A percentile compares a stretch with the other conserved stretches of the same genome.
phyloP scores from a whole-genome alignment of 768 basidiomycete species.

The Filobasidium wieringae region DNA sequence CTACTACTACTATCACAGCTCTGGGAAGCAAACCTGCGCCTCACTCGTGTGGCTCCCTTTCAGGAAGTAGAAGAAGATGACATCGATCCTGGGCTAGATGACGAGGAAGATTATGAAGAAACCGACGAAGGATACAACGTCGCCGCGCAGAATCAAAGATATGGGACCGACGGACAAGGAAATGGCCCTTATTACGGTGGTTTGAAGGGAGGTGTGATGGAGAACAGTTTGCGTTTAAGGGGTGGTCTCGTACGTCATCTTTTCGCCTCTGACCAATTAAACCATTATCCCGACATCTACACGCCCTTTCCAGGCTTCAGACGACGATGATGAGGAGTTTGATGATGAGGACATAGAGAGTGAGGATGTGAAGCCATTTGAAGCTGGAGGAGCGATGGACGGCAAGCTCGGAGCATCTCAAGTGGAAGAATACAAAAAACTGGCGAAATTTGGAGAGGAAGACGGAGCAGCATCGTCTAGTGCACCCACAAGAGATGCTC shows the following conservation, averaged over 20 bases:
- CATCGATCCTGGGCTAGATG: conserved; percentile 8
- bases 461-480: background rate
- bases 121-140: background rate
- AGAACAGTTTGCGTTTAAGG: background rate
- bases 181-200: conserved; percentile 8
- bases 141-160: conserved; percentile 25
- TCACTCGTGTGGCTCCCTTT: conserved; percentile 80
- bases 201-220: conserved; percentile 2
- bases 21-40: conserved; percentile 91
- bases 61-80: conserved; percentile 46
- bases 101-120: background rate
- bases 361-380: conserved; percentile 1
- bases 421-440: background rate
- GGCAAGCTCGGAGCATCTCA: background rate
- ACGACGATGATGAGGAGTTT: conserved; percentile 10
- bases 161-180: conserved; percentile 4
- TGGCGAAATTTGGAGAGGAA: background rate
- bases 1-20: conserved; percentile 46
- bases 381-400: background rate
- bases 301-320: background rate
- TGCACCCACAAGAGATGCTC: background rate
- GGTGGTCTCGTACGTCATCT: background rate
- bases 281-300: background rate
- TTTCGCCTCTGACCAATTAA: background rate
- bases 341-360: conserved; percentile 13